phyloP scores from a whole-genome alignment of 2,329 filamentous ascomycete genomes.

The Arthrobotrys sphaeroides region DNA sequence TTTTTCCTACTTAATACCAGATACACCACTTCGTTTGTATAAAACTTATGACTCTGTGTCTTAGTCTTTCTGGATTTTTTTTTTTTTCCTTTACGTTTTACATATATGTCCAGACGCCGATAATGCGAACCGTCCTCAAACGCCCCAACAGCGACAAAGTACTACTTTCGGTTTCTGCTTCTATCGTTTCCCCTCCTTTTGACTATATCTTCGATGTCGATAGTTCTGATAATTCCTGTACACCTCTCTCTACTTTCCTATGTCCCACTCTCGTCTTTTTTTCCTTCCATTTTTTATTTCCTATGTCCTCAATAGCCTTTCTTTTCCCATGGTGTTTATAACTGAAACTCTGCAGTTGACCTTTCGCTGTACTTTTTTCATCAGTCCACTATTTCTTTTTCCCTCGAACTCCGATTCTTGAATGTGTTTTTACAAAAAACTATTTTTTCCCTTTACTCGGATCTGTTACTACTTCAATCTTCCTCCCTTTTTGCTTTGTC shows the following conservation, averaged over 20 bases:
- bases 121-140: slow-evolving; percentile 44
- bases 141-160: slow-evolving; percentile 47
- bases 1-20: slow-evolving; percentile 50
- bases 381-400: slow-evolving; percentile 52
- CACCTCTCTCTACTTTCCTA: slow-evolving; percentile 33
- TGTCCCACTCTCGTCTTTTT: slow-evolving; percentile 28
- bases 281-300: slow-evolving; percentile 7
- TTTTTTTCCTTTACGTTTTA: slow-evolving; percentile 21
- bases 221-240: slow-evolving; percentile 48
- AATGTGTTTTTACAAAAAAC: slow-evolving; percentile 54
- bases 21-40: slow-evolving; percentile 55
- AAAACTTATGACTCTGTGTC: slow-evolving; percentile 44
- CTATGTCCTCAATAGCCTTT: slow-evolving; percentile 10
- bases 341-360: slow-evolving; percentile 51
- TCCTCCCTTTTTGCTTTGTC: slow-evolving; percentile 3
- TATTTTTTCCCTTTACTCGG: slow-evolving; percentile 28
- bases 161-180: slow-evolving; percentile 33
- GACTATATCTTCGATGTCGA: slow-evolving; percentile 40
- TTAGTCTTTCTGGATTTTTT: neutral
- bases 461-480: slow-evolving; percentile 14
- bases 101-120: slow-evolving; percentile 53
- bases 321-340: slow-evolving; percentile 39
- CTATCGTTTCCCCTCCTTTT: slow-evolving; percentile 3
- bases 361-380: slow-evolving; percentile 55
- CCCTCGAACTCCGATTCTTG: slow-evolving; percentile 53